phyloP scores from a whole-genome alignment of 257 asterid genomes.

The Salvia rosmarinus region DNA sequence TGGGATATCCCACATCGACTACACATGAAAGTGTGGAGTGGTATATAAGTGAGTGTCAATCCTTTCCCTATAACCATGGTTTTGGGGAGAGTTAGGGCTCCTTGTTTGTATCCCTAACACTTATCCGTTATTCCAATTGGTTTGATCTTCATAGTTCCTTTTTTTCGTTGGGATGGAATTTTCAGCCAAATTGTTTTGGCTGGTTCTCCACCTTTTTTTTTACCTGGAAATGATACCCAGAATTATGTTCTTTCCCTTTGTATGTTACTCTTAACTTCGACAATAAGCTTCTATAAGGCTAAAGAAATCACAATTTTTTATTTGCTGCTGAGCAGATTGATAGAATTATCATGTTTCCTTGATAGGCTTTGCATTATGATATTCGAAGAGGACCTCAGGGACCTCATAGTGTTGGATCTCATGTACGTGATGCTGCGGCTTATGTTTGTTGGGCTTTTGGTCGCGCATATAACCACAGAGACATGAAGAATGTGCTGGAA shows the following conservation, averaged over 20 bases:
- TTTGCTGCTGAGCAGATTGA: slow-evolving; percentile 25
- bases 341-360: slow-evolving; percentile 10
- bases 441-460: slow-evolving; percentile 99
- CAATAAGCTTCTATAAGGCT: slow-evolving; percentile 1
- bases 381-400: slow-evolving; percentile 99
- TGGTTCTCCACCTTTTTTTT: not conserved
- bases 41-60: too few relatives aligned
- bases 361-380: slow-evolving; percentile 93
- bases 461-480: slow-evolving; percentile 81
- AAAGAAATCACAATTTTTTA: not conserved
- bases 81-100: too few relatives aligned
- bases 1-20: too few relatives aligned
- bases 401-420: slow-evolving; percentile 98
- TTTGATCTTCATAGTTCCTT: not conserved
- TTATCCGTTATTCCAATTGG: slow-evolving; percentile 3
- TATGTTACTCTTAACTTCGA: slow-evolving; percentile 12
- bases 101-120: too few relatives aligned
- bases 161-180: too few relatives aligned
- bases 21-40: too few relatives aligned
- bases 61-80: too few relatives aligned
- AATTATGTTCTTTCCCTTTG: slow-evolving; percentile 17
- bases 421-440: slow-evolving; percentile 99
- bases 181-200: not conserved
- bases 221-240: not conserved
- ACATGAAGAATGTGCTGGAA: slow-evolving; percentile 80